Conservation (phyloP, 768 basidiomycete genomes). For the Boletus barrowsii region DNA sequence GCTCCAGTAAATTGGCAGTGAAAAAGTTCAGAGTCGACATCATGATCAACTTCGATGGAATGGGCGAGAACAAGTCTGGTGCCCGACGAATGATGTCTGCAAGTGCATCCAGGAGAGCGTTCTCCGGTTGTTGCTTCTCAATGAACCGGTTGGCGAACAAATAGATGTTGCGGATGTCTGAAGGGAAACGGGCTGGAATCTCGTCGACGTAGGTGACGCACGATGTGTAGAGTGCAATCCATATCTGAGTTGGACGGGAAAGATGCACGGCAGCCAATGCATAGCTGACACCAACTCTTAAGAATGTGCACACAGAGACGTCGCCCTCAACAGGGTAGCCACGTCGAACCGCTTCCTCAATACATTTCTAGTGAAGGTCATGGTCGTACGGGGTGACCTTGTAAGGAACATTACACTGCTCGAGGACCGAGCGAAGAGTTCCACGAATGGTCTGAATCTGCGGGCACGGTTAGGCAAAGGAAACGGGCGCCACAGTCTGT, state of each 20-base stretch:
- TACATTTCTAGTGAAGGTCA: not conserved
- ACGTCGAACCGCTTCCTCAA: not conserved
- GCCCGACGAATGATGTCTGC: not conserved
- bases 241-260: not conserved
- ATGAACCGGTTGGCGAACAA: not conserved
- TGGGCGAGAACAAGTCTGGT: not conserved
- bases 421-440: not conserved
- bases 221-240: not conserved
- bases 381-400: not conserved
- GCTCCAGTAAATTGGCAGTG: not conserved
- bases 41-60: not conserved
- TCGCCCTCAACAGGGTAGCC: not conserved
- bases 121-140: not conserved
- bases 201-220: not conserved
- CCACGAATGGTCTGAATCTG: not conserved
- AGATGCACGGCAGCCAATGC: not conserved
- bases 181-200: not conserved
- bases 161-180: not conserved
- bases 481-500: not conserved
- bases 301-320: not conserved
- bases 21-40: not conserved
- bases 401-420: not conserved
- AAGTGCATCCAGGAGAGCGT: not conserved
- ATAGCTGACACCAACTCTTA: not conserved
- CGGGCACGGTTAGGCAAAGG: not conserved